Evolutionary conservation across 2,329 filamentous ascomycete species (phyloP), one percentile per base, ranked within the genome.

Genomic region (Laburnicola sp.): DNA sequence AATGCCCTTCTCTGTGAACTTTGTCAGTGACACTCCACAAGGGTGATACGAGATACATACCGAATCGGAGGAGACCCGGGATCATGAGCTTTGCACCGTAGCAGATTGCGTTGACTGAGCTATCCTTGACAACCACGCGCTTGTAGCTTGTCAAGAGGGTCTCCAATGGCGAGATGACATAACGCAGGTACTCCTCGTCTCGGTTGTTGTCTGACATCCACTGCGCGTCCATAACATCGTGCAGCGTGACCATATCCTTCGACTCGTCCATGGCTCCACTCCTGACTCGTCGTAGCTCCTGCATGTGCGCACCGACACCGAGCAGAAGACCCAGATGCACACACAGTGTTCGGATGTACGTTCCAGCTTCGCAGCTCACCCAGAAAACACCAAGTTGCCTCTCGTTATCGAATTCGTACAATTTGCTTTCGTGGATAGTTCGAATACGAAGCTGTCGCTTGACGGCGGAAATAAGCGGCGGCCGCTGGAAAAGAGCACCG

Each of bases 1-100:
- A 72, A 97, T 96, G 57, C 84, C 89, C 64, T 87, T 80, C 81
- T 97, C 92, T 89, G 71, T 56, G 11, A 23, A 42, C 10, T 45
- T 53, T 58, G 72, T 68, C 23, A 45, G 37, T 45, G 21, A 27
- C 23, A 2, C 23, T 26, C 4, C 10, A 9, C 28, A 42, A 6
- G 26, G 1, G 36, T 23, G 3, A 31, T 11, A 10, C 21, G 26
- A 38, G 23, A 21, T 39, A 78, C 84, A 64, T 80, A 90, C 87
- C 88, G 74, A 96, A 97, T 72, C 94, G 86, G 58, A 99, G 79
- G 48, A 99, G 83, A 79, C 94, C 94, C 42, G 94, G 94, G 77
- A 97, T 88, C 94, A 97, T 99, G 59, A 99, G 86, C 82, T 97
- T 97, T 41, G 94, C 94, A 77, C 94, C 94, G 75, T 97, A 97